phyloP scores from a whole-genome alignment of 257 asterid genomes.

The Lycium ferocissimum region DNA sequence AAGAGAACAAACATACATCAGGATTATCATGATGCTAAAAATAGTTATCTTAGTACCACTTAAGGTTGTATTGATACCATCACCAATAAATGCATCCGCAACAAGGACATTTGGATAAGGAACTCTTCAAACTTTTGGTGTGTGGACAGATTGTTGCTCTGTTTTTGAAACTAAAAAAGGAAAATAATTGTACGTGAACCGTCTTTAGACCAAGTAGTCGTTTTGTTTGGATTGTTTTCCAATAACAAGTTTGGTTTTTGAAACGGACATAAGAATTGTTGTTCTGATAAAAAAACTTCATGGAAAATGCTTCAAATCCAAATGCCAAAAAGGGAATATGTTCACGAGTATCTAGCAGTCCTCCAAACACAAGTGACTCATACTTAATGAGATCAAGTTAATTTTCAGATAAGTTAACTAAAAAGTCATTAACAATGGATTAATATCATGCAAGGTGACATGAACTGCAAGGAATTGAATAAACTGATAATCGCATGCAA shows the following conservation, averaged over 20 bases:
- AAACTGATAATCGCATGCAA: not conserved
- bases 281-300: not conserved
- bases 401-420: not conserved
- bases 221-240: not conserved
- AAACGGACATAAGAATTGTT: not conserved
- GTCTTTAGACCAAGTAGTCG: not conserved
- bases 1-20: not conserved
- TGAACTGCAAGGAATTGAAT: not conserved
- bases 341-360: not conserved
- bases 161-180: not conserved
- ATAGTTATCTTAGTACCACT: not conserved
- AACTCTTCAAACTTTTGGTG: not conserved
- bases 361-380: not conserved
- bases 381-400: not conserved
- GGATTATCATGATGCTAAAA: conserved; percentile 8
- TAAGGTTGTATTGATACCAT: not conserved
- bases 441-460: not conserved
- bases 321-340: not conserved
- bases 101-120: not conserved
- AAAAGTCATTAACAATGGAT: not conserved
- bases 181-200: not conserved
- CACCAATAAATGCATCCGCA: conserved; percentile 16
- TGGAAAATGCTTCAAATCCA: not conserved
- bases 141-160: not conserved
- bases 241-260: conserved; percentile 3